Percentiles rank a stretch among this genome's conserved stretches.
Evolutionary conservation across 331 rosid species (phyloP).

Genomic region (Malus hybrid): DNA sequence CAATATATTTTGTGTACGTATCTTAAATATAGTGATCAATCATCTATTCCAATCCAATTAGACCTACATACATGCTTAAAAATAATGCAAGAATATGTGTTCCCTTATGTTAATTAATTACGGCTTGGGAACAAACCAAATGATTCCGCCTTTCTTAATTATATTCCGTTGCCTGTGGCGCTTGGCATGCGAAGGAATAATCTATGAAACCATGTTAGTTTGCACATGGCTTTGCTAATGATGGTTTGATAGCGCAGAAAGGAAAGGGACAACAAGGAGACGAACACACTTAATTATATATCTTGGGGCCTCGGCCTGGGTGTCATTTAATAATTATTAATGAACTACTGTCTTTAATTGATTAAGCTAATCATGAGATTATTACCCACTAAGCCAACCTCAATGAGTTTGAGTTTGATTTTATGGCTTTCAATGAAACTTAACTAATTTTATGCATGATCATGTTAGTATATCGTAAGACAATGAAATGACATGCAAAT

Average conservation of each 20-base stretch:
- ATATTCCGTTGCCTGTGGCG: conserved; percentile 38
- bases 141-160: conserved; percentile 25
- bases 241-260: neutral
- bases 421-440: too few relatives aligned
- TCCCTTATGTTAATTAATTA: neutral
- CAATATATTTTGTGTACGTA: neutral
- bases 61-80: neutral
- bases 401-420: neutral
- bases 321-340: conserved; percentile 13
- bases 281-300: conserved; percentile 2
- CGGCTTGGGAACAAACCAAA: conserved; percentile 22
- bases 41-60: neutral
- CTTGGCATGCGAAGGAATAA: conserved; percentile 30
- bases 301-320: neutral
- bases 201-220: conserved; percentile 14
- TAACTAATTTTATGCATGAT: too few relatives aligned
- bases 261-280: conserved; percentile 6
- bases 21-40: neutral
- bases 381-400: conserved; percentile 18
- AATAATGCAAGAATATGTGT: neutral
- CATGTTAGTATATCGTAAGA: too few relatives aligned
- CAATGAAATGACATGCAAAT: too few relatives aligned
- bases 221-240: conserved; percentile 40
- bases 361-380: conserved; percentile 39
- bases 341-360: conserved; percentile 16